Conservation (phyloP, 192 early-diverging fungal species). For the Coemansia umbellata region DNA sequence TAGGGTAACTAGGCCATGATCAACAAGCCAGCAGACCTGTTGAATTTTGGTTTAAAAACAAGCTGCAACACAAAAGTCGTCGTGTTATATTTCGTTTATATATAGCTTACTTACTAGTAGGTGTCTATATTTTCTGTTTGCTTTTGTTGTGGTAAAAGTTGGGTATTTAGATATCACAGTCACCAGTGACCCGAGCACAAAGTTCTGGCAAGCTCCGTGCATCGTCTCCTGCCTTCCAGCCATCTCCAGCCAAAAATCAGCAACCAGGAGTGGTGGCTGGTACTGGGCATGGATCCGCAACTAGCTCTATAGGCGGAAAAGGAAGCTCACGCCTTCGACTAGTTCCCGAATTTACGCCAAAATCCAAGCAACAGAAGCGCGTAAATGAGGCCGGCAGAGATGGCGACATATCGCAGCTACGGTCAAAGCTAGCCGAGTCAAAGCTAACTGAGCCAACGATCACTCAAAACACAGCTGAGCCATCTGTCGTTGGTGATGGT, state of each 20-base stretch:
- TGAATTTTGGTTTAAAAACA: too few relatives aligned
- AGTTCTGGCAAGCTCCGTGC: slow-evolving; percentile 26
- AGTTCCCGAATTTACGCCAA: slow-evolving; percentile 11
- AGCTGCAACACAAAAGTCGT: too few relatives aligned
- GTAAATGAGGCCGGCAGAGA: not conserved
- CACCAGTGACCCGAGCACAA: slow-evolving; percentile 1
- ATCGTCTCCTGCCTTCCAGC: slow-evolving; percentile 46
- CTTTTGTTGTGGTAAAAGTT: too few relatives aligned
- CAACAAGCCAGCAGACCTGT: too few relatives aligned
- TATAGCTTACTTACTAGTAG: too few relatives aligned
- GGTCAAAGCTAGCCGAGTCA: not conserved
- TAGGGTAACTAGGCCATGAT: too few relatives aligned
- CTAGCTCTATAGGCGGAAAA: not conserved
- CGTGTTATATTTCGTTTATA: too few relatives aligned
- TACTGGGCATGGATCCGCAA: not conserved
- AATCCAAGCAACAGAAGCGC: not conserved
- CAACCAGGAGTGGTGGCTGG: not conserved
- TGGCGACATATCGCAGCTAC: not conserved
- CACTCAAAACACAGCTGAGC: not conserved
- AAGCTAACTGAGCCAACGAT: too few relatives aligned
- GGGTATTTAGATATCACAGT: slow-evolving; percentile 8
- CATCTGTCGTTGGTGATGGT: not conserved
- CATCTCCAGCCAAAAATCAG: slow-evolving; percentile 13
- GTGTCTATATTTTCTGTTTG: too few relatives aligned
- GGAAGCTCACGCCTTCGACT: too few relatives aligned